A percentile compares a stretch with the other conserved stretches of the same genome.
phyloP scores from a whole-genome alignment of 1,139 yeast genomes.

The Wickerhamomyces sp. region DNA sequence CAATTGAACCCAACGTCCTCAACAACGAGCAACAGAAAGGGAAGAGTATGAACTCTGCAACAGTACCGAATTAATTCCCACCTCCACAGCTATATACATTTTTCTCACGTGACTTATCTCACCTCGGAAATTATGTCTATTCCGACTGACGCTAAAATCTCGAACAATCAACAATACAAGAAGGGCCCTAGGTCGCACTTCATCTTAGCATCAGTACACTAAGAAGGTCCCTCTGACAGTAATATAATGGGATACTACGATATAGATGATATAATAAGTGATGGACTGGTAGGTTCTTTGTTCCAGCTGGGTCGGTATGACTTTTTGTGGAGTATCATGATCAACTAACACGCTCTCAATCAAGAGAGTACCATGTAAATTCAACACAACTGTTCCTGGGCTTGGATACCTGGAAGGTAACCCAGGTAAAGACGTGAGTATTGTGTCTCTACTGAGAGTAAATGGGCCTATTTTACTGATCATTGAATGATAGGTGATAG shows the following conservation, averaged over 20 bases:
- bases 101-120: too few relatives aligned
- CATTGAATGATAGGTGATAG: constrained; percentile 34
- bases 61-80: too few relatives aligned
- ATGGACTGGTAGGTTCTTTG: constrained; percentile 38
- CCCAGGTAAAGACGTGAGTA: constrained; percentile 48
- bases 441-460: background rate
- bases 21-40: too few relatives aligned
- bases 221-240: background rate
- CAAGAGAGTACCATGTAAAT: constrained; percentile 65
- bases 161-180: too few relatives aligned
- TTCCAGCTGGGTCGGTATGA: too few relatives aligned
- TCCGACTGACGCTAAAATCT: background rate
- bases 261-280: constrained; percentile 84
- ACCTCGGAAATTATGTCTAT: background rate
- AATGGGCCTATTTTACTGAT: background rate
- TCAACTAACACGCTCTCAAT: constrained; percentile 28
- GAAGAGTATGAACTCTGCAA: too few relatives aligned
- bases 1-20: too few relatives aligned
- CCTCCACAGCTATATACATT: too few relatives aligned
- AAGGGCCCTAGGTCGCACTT: too few relatives aligned
- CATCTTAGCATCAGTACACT: background rate
- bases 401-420: constrained; percentile 85
- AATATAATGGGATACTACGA: constrained; percentile 62
- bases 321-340: background rate
- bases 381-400: constrained; percentile 76